Evolutionary conservation across 2,329 filamentous ascomycete genomes (phyloP).

Genomic region (Paecilomyces sp.): DNA sequence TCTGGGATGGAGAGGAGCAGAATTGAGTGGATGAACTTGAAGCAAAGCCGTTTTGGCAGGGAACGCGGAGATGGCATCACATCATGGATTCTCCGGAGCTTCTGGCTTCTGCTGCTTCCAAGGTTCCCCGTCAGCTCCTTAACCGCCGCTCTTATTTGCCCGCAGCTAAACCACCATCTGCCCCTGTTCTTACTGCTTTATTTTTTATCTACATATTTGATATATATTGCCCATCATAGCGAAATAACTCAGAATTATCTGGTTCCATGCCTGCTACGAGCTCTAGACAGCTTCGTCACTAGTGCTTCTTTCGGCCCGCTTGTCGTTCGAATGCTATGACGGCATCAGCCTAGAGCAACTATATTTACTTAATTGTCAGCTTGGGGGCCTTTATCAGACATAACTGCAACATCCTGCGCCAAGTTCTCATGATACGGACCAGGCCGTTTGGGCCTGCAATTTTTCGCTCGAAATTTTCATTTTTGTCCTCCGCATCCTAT

Average conservation of each 20-base stretch:
- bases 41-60: slow-evolving; percentile 23
- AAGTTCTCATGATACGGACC: slow-evolving; percentile 3
- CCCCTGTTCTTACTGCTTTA: not conserved
- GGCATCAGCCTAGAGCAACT: not conserved
- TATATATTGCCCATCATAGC: not conserved
- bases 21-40: not conserved
- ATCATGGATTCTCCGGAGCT: not conserved
- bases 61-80: not conserved
- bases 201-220: not conserved
- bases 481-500: not conserved
- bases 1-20: not conserved
- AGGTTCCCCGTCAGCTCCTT: not conserved
- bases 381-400: not conserved
- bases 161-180: not conserved
- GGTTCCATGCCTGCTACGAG: not conserved
- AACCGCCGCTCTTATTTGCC: not conserved
- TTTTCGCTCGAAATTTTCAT: not conserved
- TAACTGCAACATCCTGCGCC: not conserved
- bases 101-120: slow-evolving; percentile 7
- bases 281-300: not conserved
- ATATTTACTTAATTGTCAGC: not conserved
- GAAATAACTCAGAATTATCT: not conserved
- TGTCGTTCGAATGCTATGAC: not conserved
- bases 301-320: not conserved
- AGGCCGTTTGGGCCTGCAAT: slow-evolving; percentile 1